These are phyloP conservation scores for Lolium multiflorum DNA, from an alignment of 176 grass and related monocot genomes.

Conservation along the genomic window DNA sequence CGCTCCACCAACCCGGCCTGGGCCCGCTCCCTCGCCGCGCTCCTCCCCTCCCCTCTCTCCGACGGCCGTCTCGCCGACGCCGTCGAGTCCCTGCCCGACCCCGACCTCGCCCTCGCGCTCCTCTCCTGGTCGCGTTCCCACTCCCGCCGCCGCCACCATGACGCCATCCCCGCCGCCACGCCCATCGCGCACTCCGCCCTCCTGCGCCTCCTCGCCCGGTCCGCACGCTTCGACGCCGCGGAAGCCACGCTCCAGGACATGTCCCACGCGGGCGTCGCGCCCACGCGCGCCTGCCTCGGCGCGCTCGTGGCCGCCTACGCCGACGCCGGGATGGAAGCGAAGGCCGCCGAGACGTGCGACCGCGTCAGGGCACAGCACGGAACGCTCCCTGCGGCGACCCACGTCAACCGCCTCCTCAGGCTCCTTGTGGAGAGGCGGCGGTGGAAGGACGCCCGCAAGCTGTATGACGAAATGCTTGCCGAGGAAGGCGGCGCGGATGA, in stretches of 20 bases:
- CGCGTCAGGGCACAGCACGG: conserved; percentile 39
- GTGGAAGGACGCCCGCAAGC: conserved; percentile 46
- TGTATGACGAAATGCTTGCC: conserved; percentile 77
- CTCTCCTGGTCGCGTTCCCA: conserved; percentile 39
- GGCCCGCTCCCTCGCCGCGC: conserved; percentile 39
- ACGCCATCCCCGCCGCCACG: neutral
- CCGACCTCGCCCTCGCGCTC: conserved; percentile 45
- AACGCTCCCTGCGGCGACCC: conserved; percentile 30
- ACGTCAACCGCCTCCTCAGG: conserved; percentile 63
- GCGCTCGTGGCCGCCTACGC: conserved; percentile 43
- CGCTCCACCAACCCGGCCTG: conserved; percentile 45
- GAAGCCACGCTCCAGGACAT: conserved; percentile 33
- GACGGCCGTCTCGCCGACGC: conserved; percentile 53
- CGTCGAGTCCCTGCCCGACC: conserved; percentile 37
- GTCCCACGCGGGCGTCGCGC: conserved; percentile 22
- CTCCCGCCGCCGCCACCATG: conserved; percentile 21
- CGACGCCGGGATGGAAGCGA: conserved; percentile 34
- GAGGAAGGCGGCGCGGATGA: conserved; percentile 55
- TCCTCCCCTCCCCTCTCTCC: conserved; percentile 53
- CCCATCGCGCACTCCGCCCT: conserved; percentile 51
- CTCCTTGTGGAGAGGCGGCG: conserved; percentile 48
- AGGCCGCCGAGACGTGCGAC: conserved; percentile 43
- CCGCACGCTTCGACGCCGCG: conserved; percentile 39
- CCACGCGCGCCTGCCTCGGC: conserved; percentile 41
- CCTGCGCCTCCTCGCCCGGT: conserved; percentile 43